Evolutionary conservation across 1,284 basidiomycete species (phyloP), one percentile per base, ranked within the genome.

Genomic region (Earliella scabrosa): DNA sequence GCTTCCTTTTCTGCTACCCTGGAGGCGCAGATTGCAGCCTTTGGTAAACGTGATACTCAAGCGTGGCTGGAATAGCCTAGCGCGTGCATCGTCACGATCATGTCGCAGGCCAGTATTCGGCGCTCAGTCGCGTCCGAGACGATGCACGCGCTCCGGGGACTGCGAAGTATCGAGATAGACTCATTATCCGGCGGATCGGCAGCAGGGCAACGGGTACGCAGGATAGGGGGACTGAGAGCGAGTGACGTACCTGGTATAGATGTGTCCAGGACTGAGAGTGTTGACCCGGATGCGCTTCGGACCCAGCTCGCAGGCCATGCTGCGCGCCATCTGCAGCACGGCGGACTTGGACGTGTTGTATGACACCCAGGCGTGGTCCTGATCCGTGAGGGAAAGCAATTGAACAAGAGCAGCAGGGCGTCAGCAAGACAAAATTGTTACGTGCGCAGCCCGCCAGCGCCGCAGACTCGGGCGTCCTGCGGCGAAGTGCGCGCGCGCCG

Each of bases 331-430:
- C 73, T 94, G 92, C 41, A 92, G 71, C 7, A 94, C 88, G 2
- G 87, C 92, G 2, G 88, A 85, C 74, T 94, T 94, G 73, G 87
- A 90, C 49, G 85, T 81, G 73, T 93, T 93, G 75, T 92, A 92
- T 18, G 88, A 84, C 43, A 86, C 81, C 87, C 88, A 92, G n/a
- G 85, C 80, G 63, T 86, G 83, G 58, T 82, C 86, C 86, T 89
- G 36, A n/a, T n/a, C n/a, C n/a, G n/a, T n/a, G n/a, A n/a, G n/a
- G n/a, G 23, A 26, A 8, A 5, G 63, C 24, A 8, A 18, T 18
- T 16, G 41, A 24, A 41, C n/a, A 41, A 20, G 29, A n/a, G 32
- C 5, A 27, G 31, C 43, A 46, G 31, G 18, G 18, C 32, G 34
- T 38, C 49, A 49, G 52, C 45, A 27, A 31, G 9, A n/a, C 36